Conservation (phyloP, 2,329 filamentous ascomycete genomes). For the Orbilia brochopaga region DNA sequence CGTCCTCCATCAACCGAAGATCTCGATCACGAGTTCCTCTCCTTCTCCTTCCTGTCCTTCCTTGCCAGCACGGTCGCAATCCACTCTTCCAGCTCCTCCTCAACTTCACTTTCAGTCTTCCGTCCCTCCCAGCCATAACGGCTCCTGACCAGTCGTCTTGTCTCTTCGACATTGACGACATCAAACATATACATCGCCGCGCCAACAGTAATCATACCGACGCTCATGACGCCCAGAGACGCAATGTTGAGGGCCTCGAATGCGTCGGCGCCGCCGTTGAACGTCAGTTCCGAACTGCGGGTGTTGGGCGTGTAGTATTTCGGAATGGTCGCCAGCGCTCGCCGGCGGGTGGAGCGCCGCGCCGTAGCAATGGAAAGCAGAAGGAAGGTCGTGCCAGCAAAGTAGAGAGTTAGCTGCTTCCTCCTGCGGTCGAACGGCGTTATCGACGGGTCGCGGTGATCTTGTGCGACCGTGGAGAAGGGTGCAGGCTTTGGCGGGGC, state of each 20-base stretch:
- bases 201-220: constrained; percentile 76
- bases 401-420: constrained; percentile 72
- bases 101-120: constrained; percentile 62
- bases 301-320: constrained; percentile 74
- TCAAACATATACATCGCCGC: constrained; percentile 78
- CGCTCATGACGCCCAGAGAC: constrained; percentile 80
- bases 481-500: constrained; percentile 10
- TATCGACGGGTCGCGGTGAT: constrained; percentile 37
- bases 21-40: constrained; percentile 35
- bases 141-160: constrained; percentile 64
- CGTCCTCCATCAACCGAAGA: neutral
- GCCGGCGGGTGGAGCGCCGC: constrained; percentile 70
- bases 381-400: constrained; percentile 77
- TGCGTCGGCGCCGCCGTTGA: constrained; percentile 74
- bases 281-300: constrained; percentile 60
- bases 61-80: constrained; percentile 67
- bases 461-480: constrained; percentile 12
- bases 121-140: constrained; percentile 55
- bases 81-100: constrained; percentile 69
- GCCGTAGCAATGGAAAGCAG: constrained; percentile 73
- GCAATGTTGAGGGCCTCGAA: constrained; percentile 83
- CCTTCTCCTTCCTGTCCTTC: constrained; percentile 61
- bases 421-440: constrained; percentile 61
- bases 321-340: constrained; percentile 66
- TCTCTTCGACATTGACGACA: constrained; percentile 71